A percentile compares a stretch with the other conserved stretches of the same genome.
phyloP scores from a whole-genome alignment of 2,329 filamentous ascomycete species.

The Fusarium ambrosium region DNA sequence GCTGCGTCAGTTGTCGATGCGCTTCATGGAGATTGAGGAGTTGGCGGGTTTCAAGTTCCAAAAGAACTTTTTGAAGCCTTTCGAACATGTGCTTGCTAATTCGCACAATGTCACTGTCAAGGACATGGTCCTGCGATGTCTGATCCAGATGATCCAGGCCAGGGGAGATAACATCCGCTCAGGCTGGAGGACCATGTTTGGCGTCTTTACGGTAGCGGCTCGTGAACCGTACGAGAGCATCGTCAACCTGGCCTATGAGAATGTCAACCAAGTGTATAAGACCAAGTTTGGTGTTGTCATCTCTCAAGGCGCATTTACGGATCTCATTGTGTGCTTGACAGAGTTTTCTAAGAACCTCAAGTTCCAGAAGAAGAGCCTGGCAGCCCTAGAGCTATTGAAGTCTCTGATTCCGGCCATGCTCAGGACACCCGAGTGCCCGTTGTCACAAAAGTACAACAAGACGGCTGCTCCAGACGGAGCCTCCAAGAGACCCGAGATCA shows the following conservation, averaged over 20 bases:
- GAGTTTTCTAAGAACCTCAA: conserved; percentile 99
- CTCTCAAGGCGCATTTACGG: conserved; percentile 95
- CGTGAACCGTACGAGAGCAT: conserved; percentile 94
- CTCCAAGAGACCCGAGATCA: conserved; percentile 58
- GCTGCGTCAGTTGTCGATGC: conserved; percentile 94
- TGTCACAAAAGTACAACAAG: conserved; percentile 74
- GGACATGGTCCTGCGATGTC: conserved; percentile 94
- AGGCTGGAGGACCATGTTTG: conserved; percentile 99
- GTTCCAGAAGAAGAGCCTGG: conserved; percentile 98
- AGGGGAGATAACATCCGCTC: conserved; percentile 96
- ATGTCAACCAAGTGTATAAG: conserved; percentile 95
- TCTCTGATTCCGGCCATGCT: conserved; percentile 95
- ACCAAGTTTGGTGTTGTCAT: conserved; percentile 96
- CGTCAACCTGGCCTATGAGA: conserved; percentile 96
- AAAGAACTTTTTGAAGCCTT: conserved; percentile 98
- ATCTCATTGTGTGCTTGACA: conserved; percentile 94
- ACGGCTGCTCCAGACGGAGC: conserved; percentile 60
- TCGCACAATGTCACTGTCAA: conserved; percentile 93
- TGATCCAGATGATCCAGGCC: conserved; percentile 99
- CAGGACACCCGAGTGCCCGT: conserved; percentile 92
- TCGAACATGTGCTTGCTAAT: conserved; percentile 97
- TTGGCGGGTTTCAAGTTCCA: conserved; percentile 99
- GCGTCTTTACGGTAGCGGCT: conserved; percentile 96
- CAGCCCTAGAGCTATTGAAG: conserved; percentile 95
- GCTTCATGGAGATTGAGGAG: conserved; percentile 98